Base-by-base conservation (phyloP, 2,329 filamentous ascomycete species). In the Neofusicoccum ribis region DNA sequence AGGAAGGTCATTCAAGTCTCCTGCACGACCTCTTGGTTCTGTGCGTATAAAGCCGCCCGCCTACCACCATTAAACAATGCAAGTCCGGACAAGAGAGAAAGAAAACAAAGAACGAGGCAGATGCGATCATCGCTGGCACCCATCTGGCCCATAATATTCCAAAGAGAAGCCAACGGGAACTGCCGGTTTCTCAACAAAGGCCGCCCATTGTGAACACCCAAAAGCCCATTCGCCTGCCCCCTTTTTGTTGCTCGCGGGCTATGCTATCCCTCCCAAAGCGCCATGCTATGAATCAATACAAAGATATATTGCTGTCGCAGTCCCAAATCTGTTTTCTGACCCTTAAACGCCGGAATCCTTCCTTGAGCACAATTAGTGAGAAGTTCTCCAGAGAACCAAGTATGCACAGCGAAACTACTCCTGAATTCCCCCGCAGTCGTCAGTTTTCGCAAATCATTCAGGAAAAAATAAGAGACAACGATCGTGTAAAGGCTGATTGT, bases 201-300 rank as follows among this genome's bases (percentile, higher is more conserved):
- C 43, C n/a, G n/a, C 43, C 43, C n/a, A 8, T 14, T 7, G 6
- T 17, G 14, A 44, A 44, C n/a, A 44, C 14, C 43, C 3, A 20
- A 17, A 54, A 39, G 17, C 6, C 47, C 31, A 17, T 52, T 17
- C 31, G 49, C 15, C 49, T 15, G 27, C 23, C 23, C 20, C 23
- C 14, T 11, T 44, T 58, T 31, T 56, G n/a, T 41, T 56, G 17
- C 51, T 43, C 27, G 23, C 17, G 52, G 52, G 20, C 52, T 15
- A 44, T 27, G 36, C 52, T 4, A 39, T 58, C 37, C 17, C 5
- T 9, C 41, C 56, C 20, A 15, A 37, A 37, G 56, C 56, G 56
- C 56, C 56, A 60, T 60, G 56, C 56, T 60, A 60, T 60, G 43
- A 47, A 60, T 37, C 20, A 11, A 44, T 37, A 47, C 15, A 15